phyloP scores from a whole-genome alignment of 2,329 filamentous ascomycete genomes.

The Penicillium olsonii region DNA sequence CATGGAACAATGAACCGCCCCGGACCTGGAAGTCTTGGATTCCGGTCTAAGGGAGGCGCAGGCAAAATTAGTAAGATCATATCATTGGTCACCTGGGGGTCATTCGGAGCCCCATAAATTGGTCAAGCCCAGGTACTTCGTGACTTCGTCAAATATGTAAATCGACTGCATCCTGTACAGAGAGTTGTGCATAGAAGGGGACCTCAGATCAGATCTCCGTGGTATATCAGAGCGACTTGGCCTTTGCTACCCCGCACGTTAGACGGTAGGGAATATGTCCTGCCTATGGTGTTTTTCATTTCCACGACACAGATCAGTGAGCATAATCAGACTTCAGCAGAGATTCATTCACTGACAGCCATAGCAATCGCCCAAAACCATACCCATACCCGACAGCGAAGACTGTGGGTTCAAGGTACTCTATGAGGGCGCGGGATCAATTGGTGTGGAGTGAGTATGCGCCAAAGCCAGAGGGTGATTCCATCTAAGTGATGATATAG shows the following conservation, averaged over 20 bases:
- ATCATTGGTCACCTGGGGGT: background rate
- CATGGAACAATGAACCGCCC: too few species aligned
- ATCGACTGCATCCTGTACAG: background rate
- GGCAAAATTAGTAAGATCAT: background rate
- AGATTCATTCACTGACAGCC: background rate
- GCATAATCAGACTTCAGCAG: background rate
- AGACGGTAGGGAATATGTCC: background rate
- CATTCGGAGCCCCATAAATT: background rate
- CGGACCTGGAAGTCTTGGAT: background rate
- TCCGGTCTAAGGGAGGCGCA: background rate
- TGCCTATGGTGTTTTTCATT: background rate
- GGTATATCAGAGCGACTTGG: background rate
- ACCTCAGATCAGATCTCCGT: background rate
- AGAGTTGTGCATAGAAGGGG: background rate
- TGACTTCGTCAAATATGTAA: background rate
- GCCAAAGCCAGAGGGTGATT: background rate
- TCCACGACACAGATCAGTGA: background rate
- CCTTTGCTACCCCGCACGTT: background rate
- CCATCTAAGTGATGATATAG: conserved; percentile 1
- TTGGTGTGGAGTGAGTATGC: conserved; percentile 15
- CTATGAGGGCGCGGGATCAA: background rate
- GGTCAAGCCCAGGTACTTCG: background rate
- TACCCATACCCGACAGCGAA: background rate
- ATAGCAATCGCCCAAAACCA: background rate
- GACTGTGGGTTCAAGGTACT: conserved; percentile 12